Evolutionary conservation across 1,284 basidiomycete species (phyloP).

Genomic region (Hymenochaete sp.): DNA sequence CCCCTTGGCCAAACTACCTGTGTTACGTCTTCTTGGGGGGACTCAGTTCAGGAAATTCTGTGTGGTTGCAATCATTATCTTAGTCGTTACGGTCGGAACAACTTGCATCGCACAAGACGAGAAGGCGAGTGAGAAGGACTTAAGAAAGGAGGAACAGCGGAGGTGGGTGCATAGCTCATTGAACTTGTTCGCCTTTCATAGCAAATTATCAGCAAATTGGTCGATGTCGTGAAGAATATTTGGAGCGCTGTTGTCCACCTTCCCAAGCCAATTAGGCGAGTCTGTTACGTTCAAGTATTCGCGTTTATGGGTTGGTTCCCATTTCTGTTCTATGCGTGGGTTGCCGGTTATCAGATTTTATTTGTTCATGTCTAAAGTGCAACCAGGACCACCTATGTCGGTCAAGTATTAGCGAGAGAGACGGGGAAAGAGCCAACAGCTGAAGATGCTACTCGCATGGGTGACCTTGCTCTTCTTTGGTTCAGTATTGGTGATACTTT

Average conservation of each 20-base stretch:
- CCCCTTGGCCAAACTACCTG: constrained; percentile 67
- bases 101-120: constrained; percentile 82
- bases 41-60: constrained; percentile 96
- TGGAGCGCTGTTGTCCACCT: constrained; percentile 63
- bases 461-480: constrained; percentile 83
- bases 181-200: neutral
- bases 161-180: constrained; percentile 24
- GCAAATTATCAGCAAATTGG: constrained; percentile 34
- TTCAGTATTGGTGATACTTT: constrained; percentile 70
- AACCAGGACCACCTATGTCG: constrained; percentile 77
- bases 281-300: constrained; percentile 86
- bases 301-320: constrained; percentile 96
- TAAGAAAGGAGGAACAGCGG: constrained; percentile 26
- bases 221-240: constrained; percentile 71
- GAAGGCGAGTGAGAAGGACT: constrained; percentile 44
- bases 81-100: constrained; percentile 76
- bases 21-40: constrained; percentile 79
- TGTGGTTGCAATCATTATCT: constrained; percentile 72
- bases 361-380: constrained; percentile 1
- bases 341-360: constrained; percentile 16
- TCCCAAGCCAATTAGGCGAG: constrained; percentile 75
- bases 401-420: constrained; percentile 84
- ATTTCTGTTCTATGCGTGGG: constrained; percentile 85
- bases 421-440: constrained; percentile 61
- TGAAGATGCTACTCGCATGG: constrained; percentile 76